These are phyloP conservation scores for Puccinia novopanici DNA, from an alignment of 1,284 basidiomycete genomes.

Conservation along the genomic window DNA sequence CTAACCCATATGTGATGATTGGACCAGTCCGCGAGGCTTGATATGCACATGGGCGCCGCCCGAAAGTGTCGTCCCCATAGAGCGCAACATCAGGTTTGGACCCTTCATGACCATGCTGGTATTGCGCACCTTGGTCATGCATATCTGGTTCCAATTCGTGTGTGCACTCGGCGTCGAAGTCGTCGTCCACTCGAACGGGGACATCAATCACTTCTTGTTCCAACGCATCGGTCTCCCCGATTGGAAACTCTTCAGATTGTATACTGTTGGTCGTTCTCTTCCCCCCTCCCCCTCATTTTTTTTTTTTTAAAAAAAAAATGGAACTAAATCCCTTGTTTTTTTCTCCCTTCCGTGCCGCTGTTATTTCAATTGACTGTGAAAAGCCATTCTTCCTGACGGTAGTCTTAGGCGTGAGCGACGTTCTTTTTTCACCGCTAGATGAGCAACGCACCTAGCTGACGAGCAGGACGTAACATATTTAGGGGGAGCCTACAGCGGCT, in stretches of 20 bases:
- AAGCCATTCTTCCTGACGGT: constrained; percentile 30
- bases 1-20: neutral
- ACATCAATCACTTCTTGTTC: constrained; percentile 21
- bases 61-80: constrained; percentile 11
- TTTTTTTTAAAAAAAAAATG: no score
- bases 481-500: constrained; percentile 33
- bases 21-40: constrained; percentile 45
- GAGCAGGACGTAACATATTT: no score
- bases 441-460: no score
- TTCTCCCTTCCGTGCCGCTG: neutral
- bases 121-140: constrained; percentile 21
- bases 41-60: constrained; percentile 40
- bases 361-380: neutral
- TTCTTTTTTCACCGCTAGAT: neutral
- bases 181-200: constrained; percentile 21
- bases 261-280: constrained; percentile 4
- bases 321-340: no score
- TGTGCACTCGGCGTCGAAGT: constrained; percentile 28
- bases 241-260: constrained; percentile 1
- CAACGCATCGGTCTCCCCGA: constrained; percentile 9
- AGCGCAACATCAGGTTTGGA: neutral
- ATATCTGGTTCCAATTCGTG: constrained; percentile 30
- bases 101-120: constrained; percentile 19
- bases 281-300: no score
- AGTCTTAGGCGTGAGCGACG: constrained; percentile 7